A percentile compares a stretch with the other conserved stretches of the same genome.
Evolutionary conservation across 2,329 filamentous ascomycete genomes (phyloP).

Genomic region (Myriosclerotinia curreyana): DNA sequence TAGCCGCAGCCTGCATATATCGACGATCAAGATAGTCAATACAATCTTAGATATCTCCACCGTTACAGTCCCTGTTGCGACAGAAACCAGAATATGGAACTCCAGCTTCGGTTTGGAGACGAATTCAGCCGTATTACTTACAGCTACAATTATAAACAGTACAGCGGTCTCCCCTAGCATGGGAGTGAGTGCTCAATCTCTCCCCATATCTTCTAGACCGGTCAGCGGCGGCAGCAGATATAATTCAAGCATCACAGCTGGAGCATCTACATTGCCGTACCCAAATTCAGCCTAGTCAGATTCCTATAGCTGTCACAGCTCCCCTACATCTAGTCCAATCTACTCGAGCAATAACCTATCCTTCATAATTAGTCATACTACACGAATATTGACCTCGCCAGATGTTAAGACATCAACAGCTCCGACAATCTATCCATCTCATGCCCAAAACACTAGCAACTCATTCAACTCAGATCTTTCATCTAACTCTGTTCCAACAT

Average conservation of each 20-base stretch:
- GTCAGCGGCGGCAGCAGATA: not conserved
- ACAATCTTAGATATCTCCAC: not conserved
- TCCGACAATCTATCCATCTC: not conserved
- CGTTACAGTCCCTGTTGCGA: not conserved
- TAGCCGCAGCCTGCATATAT: not conserved
- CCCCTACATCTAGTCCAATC: not conserved
- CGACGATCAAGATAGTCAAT: not conserved
- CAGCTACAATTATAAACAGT: not conserved
- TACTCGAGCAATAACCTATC: not conserved
- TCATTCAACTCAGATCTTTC: not conserved
- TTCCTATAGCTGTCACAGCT: not conserved
- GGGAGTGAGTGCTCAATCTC: not conserved
- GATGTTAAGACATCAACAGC: not conserved
- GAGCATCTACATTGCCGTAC: not conserved
- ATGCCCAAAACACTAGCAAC: not conserved
- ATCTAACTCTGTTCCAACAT: not conserved
- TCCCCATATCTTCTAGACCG: not conserved
- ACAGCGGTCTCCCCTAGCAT: too few species aligned
- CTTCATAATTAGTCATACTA: not conserved
- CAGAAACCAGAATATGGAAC: not conserved
- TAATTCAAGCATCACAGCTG: not conserved
- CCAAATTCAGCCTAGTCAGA: not conserved
- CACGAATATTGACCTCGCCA: not conserved
- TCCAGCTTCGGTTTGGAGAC: not conserved
- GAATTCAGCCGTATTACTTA: too few species aligned